These are phyloP conservation scores for Aureoboletus auriporus DNA, from an alignment of 768 basidiomycete species.

Conservation along the genomic window DNA sequence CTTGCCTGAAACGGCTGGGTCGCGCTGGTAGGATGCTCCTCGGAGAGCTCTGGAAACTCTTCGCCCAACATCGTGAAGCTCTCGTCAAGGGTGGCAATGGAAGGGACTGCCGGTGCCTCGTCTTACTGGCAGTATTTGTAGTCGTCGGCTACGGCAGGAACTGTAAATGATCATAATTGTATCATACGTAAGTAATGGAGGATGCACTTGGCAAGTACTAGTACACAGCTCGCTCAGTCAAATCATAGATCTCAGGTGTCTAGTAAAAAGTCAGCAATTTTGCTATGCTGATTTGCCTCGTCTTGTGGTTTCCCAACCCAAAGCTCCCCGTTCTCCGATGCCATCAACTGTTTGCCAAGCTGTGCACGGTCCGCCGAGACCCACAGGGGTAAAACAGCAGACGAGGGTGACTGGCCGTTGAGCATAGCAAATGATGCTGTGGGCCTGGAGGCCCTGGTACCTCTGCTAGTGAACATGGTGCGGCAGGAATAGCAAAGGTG, in stretches of 20 bases:
- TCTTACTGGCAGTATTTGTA: slow-evolving; percentile 22
- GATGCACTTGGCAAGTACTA: not conserved
- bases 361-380: slow-evolving; percentile 11
- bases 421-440: not conserved
- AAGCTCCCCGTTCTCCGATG: slow-evolving; percentile 22
- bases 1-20: slow-evolving; percentile 31
- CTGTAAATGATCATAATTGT: slow-evolving; percentile 2
- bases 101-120: not conserved
- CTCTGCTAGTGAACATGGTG: slow-evolving; percentile 55
- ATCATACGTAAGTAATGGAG: not conserved
- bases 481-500: slow-evolving; percentile 63
- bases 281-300: slow-evolving; percentile 34
- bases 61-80: slow-evolving; percentile 24
- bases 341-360: not conserved
- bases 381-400: slow-evolving; percentile 32
- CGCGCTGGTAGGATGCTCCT: slow-evolving; percentile 14
- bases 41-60: slow-evolving; percentile 19
- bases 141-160: slow-evolving; percentile 24
- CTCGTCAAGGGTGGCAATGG: not conserved
- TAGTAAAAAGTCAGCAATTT: slow-evolving; percentile 38
- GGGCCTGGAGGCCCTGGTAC: slow-evolving; percentile 38
- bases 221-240: not conserved
- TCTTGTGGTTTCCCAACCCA: slow-evolving; percentile 30
- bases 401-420: slow-evolving; percentile 8
- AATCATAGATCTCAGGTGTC: slow-evolving; percentile 16